Evolutionary conservation across 108 stramenopile genomes (phyloP).

Genomic region (Stephanodiscus triporus): DNA sequence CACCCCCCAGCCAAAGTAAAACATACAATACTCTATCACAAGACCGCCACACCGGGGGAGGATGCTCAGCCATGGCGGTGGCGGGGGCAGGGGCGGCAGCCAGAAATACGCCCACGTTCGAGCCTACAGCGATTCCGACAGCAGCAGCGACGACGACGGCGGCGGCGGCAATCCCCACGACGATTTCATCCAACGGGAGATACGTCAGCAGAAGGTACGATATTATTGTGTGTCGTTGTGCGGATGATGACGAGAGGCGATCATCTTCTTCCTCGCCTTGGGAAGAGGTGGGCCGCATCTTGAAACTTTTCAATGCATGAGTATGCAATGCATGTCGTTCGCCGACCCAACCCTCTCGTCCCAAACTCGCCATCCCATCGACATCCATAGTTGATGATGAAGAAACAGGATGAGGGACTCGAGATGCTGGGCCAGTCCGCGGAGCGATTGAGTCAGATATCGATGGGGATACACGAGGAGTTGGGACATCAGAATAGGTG

Average conservation of each 20-base stretch:
- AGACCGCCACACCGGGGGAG: neutral
- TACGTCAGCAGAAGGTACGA: slow-evolving; percentile 5
- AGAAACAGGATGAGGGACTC: slow-evolving; percentile 82
- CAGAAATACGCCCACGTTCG: slow-evolving; percentile 1
- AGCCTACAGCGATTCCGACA: neutral
- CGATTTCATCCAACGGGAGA: slow-evolving; percentile 10
- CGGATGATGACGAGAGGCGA: neutral
- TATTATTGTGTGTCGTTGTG: neutral
- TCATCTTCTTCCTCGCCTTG: too few species aligned
- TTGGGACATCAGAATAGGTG: slow-evolving; percentile 82
- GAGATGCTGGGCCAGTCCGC: slow-evolving; percentile 79
- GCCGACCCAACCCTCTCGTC: neutral
- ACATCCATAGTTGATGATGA: slow-evolving; percentile 51
- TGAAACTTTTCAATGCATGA: too few species aligned
- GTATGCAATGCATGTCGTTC: too few species aligned
- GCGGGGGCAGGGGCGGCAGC: neutral
- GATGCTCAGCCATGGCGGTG: neutral
- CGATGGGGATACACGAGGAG: slow-evolving; percentile 86
- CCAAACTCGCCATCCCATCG: neutral
- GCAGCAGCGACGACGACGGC: neutral
- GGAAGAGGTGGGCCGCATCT: too few species aligned
- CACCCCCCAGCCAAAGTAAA: too few species aligned
- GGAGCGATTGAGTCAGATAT: slow-evolving; percentile 76
- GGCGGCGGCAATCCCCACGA: neutral
- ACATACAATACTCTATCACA: too few species aligned